Conservation (phyloP, 371 early-diverging fungal genomes). For the Syncephalastrum racemosum region DNA sequence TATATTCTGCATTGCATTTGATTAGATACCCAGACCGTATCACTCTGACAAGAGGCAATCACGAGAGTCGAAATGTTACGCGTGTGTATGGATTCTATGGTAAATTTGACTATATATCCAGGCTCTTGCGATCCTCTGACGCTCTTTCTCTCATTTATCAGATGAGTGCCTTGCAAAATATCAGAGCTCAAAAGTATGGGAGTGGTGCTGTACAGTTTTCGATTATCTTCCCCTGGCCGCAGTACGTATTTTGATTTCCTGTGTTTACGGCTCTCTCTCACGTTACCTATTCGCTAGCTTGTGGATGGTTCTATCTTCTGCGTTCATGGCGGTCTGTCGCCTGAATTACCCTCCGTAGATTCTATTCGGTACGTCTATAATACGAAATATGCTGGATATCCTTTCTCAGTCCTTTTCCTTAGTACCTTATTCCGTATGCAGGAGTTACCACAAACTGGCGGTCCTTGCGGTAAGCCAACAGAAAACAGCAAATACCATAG, state of each 20-base stretch:
- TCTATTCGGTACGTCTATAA: slow-evolving; percentile 39
- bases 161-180: slow-evolving; percentile 90
- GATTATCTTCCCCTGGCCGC: slow-evolving; percentile 98
- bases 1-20: not conserved
- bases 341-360: slow-evolving; percentile 73
- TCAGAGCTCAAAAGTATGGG: slow-evolving; percentile 98
- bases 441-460: slow-evolving; percentile 50
- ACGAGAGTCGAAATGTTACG: slow-evolving; percentile 98
- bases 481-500: not conserved
- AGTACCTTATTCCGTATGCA: slow-evolving; percentile 53
- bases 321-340: slow-evolving; percentile 98
- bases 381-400: too few relatives aligned
- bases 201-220: slow-evolving; percentile 98
- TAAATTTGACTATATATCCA: slow-evolving; percentile 13
- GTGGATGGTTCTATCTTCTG: slow-evolving; percentile 74
- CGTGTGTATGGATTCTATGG: slow-evolving; percentile 99
- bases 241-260: slow-evolving; percentile 42
- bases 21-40: slow-evolving; percentile 93
- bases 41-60: slow-evolving; percentile 97
- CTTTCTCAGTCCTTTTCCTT: not conserved
- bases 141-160: slow-evolving; percentile 4
- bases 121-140: not conserved
- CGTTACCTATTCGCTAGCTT: slow-evolving; percentile 14
- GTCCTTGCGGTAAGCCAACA: slow-evolving; percentile 41
- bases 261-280: not conserved